Evolutionary conservation across 345 rosid species (phyloP).

Genomic region (Eutrema yunnanense): DNA sequence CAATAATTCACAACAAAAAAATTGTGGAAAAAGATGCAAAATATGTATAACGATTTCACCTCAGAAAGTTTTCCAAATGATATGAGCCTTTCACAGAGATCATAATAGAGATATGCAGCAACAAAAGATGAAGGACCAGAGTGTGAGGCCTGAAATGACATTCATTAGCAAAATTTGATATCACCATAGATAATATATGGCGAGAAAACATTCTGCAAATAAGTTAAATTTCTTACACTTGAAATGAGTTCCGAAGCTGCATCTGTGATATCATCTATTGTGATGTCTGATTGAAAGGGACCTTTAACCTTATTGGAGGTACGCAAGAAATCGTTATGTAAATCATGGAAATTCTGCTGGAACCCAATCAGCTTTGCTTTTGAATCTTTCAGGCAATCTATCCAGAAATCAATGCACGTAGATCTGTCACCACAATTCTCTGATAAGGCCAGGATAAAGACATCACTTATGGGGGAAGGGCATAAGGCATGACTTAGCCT

Average conservation of each 20-base stretch:
- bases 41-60: slow-evolving; percentile 41
- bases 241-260: slow-evolving; percentile 58
- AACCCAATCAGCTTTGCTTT: slow-evolving; percentile 55
- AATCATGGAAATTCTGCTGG: slow-evolving; percentile 45
- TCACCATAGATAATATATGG: neutral
- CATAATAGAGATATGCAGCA: slow-evolving; percentile 77
- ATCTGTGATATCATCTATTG: slow-evolving; percentile 48
- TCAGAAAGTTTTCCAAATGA: slow-evolving; percentile 56
- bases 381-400: slow-evolving; percentile 54
- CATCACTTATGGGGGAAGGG: slow-evolving; percentile 61
- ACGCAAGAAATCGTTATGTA: slow-evolving; percentile 26
- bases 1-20: neutral
- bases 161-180: slow-evolving; percentile 12
- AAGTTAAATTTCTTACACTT: slow-evolving; percentile 43
- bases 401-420: slow-evolving; percentile 57
- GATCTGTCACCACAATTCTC: slow-evolving; percentile 45
- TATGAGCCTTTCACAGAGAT: slow-evolving; percentile 64
- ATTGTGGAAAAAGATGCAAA: neutral
- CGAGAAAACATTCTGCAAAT: neutral
- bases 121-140: slow-evolving; percentile 45
- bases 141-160: slow-evolving; percentile 44
- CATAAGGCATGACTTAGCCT: slow-evolving; percentile 87
- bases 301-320: slow-evolving; percentile 26
- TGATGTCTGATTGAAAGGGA: slow-evolving; percentile 28
- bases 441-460: slow-evolving; percentile 40